Evolutionary conservation across 805 yeast genomes (phyloP).

Genomic region (Starmerella gropengiesseri): DNA sequence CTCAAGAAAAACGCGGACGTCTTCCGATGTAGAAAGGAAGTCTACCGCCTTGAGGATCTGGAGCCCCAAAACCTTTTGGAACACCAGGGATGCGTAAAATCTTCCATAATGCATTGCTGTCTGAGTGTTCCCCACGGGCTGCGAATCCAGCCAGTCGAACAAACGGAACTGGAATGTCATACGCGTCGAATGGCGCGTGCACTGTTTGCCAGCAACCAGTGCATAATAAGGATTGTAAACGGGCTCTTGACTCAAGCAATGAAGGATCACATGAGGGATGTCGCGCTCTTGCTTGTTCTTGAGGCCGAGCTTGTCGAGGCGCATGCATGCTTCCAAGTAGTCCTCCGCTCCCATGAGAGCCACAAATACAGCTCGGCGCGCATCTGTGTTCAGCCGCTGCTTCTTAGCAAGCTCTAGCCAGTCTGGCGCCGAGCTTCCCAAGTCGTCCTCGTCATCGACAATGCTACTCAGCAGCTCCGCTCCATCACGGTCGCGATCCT

Average conservation of each 20-base stretch:
- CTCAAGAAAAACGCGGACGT: constrained; percentile 60
- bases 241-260: constrained; percentile 75
- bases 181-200: constrained; percentile 57
- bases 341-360: constrained; percentile 94
- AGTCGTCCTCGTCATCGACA: constrained; percentile 55
- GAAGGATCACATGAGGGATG: constrained; percentile 72
- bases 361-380: constrained; percentile 85
- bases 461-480: constrained; percentile 35
- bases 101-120: constrained; percentile 64
- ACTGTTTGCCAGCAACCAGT: constrained; percentile 60
- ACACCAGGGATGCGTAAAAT: constrained; percentile 64
- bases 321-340: constrained; percentile 73
- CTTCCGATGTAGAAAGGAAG: constrained; percentile 53
- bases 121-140: constrained; percentile 35
- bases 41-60: constrained; percentile 65
- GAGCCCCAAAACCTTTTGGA: constrained; percentile 62
- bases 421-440: constrained; percentile 40
- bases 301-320: constrained; percentile 66
- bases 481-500: constrained; percentile 19
- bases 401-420: constrained; percentile 78
- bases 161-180: constrained; percentile 80
- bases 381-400: constrained; percentile 91
- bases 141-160: constrained; percentile 78
- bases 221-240: constrained; percentile 86
- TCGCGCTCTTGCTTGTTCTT: constrained; percentile 76